These are phyloP conservation scores for Effrenium voratum DNA, from an alignment of 73 alveolate species.

Conservation along the genomic window DNA sequence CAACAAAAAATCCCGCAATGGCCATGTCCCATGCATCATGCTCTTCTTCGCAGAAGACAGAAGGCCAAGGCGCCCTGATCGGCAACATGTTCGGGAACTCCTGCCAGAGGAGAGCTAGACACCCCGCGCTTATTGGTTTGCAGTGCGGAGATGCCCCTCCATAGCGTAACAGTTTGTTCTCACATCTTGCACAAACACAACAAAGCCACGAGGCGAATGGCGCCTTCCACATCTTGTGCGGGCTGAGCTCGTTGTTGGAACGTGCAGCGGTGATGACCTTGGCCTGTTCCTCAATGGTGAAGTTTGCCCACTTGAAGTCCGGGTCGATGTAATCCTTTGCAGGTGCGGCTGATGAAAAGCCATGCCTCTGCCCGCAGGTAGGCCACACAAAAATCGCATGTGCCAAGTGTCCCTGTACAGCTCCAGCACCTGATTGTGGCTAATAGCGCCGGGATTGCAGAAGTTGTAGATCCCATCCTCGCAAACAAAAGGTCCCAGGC, in stretches of 20 bases:
- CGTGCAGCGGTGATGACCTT: conserved; percentile 88
- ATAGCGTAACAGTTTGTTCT: too few species aligned
- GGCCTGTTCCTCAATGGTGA: conserved; percentile 90
- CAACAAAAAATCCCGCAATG: neutral
- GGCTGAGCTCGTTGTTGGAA: conserved; percentile 92
- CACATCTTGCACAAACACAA: too few species aligned
- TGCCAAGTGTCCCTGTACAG: conserved; percentile 50
- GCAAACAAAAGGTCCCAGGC: neutral
- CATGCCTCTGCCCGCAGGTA: too few species aligned
- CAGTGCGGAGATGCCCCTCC: too few species aligned
- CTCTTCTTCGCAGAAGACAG: neutral
- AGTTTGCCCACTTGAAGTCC: conserved; percentile 92
- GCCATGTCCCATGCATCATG: neutral
- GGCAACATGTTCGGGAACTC: conserved; percentile 68
- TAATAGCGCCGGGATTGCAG: conserved; percentile 92
- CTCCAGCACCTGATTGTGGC: conserved; percentile 93
- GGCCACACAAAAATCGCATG: too few species aligned
- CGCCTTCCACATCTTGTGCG: conserved; percentile 93
- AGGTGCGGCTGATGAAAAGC: neutral
- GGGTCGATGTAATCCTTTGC: conserved; percentile 73
- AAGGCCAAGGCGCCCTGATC: conserved; percentile 1
- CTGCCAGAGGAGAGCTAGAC: neutral
- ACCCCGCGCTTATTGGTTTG: too few species aligned
- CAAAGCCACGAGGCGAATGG: too few species aligned
- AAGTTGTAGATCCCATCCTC: conserved; percentile 84